Evolutionary conservation across 148 eudicot species (phyloP).

Genomic region (Rhododendron ovatum): DNA sequence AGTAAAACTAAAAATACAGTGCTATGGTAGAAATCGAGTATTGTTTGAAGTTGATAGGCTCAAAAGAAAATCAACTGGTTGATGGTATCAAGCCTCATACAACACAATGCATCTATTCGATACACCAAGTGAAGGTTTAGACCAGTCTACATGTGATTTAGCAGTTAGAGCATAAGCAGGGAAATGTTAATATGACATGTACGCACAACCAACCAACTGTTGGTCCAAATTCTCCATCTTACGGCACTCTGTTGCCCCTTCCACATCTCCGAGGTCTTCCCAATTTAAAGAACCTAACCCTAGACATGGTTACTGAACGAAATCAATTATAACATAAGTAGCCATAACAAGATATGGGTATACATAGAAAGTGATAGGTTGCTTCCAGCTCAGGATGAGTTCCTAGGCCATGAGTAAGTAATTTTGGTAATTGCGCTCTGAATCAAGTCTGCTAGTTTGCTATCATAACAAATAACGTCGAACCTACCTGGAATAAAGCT

Average conservation of each 20-base stretch:
- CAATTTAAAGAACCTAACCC: constrained; percentile 2
- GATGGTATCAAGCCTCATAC: constrained; percentile 7
- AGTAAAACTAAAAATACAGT: background rate
- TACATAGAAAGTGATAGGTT: background rate
- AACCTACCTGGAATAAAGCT: constrained; percentile 63
- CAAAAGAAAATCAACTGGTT: background rate
- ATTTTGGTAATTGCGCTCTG: background rate
- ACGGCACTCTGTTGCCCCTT: background rate
- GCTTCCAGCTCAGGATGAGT: constrained; percentile 7
- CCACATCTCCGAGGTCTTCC: background rate
- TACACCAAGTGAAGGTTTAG: constrained; percentile 2
- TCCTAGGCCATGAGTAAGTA: background rate
- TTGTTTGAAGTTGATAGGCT: background rate
- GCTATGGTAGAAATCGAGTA: background rate
- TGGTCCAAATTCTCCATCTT: constrained; percentile 6
- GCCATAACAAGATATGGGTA: background rate
- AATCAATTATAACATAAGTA: background rate
- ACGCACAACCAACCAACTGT: background rate
- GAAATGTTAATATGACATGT: background rate
- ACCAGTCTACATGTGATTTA: background rate
- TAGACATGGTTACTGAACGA: background rate
- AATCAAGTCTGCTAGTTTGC: background rate
- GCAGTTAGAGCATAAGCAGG: background rate
- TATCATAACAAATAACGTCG: background rate
- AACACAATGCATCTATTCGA: background rate